Evolutionary conservation across 2,329 filamentous ascomycete species (phyloP).

Genomic region (Arthrinium puccinioides): DNA sequence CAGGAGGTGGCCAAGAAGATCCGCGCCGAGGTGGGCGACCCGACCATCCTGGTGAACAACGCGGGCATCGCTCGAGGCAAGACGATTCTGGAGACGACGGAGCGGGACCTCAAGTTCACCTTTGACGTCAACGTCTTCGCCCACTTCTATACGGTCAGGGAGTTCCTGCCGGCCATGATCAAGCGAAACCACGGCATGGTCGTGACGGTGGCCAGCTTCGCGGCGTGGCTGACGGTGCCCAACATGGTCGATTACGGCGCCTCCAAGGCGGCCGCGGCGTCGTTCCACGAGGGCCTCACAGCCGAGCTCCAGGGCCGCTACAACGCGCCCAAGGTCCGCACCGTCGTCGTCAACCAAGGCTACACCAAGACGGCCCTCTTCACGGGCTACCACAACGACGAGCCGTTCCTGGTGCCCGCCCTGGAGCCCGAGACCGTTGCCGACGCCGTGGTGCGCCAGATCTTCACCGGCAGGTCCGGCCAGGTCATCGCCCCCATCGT

Average conservation of each 20-base stretch:
- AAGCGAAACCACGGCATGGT: slow-evolving; percentile 45
- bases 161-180: slow-evolving; percentile 46
- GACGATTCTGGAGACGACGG: slow-evolving; percentile 36
- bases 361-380: slow-evolving; percentile 58
- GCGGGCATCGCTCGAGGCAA: slow-evolving; percentile 34
- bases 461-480: slow-evolving; percentile 49
- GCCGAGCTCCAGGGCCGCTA: slow-evolving; percentile 44
- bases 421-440: slow-evolving; percentile 57
- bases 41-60: slow-evolving; percentile 29
- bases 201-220: slow-evolving; percentile 47
- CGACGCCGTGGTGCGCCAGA: slow-evolving; percentile 52
- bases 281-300: slow-evolving; percentile 52
- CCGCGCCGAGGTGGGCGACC: slow-evolving; percentile 26
- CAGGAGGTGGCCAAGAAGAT: slow-evolving; percentile 31
- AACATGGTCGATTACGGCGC: slow-evolving; percentile 53
- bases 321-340: slow-evolving; percentile 48
- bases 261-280: slow-evolving; percentile 48
- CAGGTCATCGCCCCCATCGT: slow-evolving; percentile 48
- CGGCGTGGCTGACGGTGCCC: slow-evolving; percentile 44
- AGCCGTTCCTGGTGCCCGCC: slow-evolving; percentile 43
- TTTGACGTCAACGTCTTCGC: slow-evolving; percentile 45
- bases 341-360: slow-evolving; percentile 57
- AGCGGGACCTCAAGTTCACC: slow-evolving; percentile 34
- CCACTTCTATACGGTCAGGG: slow-evolving; percentile 41
- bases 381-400: slow-evolving; percentile 42